Conservation (phyloP, 1,139 yeast genomes). For the Kodamaea fungicola region DNA sequence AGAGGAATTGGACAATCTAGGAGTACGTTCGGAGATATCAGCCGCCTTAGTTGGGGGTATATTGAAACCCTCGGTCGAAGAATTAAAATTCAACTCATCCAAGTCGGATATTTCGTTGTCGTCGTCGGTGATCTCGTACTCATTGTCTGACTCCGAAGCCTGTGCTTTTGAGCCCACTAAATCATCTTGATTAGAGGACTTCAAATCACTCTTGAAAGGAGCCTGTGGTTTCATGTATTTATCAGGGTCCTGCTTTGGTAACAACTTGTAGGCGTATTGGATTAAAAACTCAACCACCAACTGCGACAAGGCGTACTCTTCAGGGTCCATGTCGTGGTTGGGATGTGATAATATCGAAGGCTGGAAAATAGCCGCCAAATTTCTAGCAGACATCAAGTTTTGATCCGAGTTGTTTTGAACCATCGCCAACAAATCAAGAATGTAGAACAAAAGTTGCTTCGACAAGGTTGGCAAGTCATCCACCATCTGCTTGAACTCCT, state of each 20-base stretch:
- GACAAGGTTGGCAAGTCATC: conserved; percentile 65
- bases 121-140: conserved; percentile 29
- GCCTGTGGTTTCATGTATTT: conserved; percentile 9
- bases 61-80: conserved; percentile 1
- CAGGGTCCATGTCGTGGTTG: conserved; percentile 85
- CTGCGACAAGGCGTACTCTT: conserved; percentile 84
- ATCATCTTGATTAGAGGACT: conserved; percentile 55
- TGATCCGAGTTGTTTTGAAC: conserved; percentile 76
- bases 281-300: conserved; percentile 86
- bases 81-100: conserved; percentile 13
- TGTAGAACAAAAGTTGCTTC: conserved; percentile 81
- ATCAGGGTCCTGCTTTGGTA: conserved; percentile 42
- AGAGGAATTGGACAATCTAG: background rate
- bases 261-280: conserved; percentile 74
- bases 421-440: conserved; percentile 80
- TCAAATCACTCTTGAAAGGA: conserved; percentile 45
- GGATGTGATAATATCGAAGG: conserved; percentile 94
- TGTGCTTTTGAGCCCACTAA: conserved; percentile 31
- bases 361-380: conserved; percentile 93
- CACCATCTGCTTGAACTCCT: conserved; percentile 67
- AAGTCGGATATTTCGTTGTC: conserved; percentile 19
- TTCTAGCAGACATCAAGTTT: conserved; percentile 89
- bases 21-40: background rate
- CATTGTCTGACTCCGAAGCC: conserved; percentile 29
- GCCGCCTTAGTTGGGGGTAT: background rate